phyloP scores from a whole-genome alignment of 306 rosid genomes.

The Begonia peltatifolia region DNA sequence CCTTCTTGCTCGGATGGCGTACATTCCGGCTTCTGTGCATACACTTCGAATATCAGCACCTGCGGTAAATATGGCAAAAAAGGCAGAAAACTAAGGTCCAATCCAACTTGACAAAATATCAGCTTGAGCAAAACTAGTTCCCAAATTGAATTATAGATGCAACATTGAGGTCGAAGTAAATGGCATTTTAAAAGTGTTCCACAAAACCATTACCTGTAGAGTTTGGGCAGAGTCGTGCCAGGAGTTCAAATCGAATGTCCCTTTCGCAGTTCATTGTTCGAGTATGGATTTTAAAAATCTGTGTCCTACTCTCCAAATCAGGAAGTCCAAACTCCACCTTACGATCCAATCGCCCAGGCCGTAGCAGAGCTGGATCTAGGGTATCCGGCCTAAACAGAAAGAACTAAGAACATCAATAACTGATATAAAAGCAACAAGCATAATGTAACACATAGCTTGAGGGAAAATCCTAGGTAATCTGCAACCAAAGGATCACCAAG shows the following conservation, averaged over 20 bases:
- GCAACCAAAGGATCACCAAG: not conserved
- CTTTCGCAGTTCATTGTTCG: constrained; percentile 98
- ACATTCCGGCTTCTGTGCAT: constrained; percentile 99
- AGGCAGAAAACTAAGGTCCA: not conserved
- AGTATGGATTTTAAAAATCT: constrained; percentile 93
- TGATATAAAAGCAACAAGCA: not conserved
- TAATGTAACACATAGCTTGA: not conserved
- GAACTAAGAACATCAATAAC: not conserved
- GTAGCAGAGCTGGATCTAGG: constrained; percentile 83
- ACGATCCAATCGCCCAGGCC: constrained; percentile 94
- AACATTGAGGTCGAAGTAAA: not conserved
- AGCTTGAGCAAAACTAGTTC: too few relatives aligned
- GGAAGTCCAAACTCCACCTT: constrained; percentile 99
- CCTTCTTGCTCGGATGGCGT: constrained; percentile 93
- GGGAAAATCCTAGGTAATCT: not conserved
- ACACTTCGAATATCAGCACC: constrained; percentile 98
- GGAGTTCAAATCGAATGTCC: constrained; percentile 80
- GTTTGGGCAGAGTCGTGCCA: constrained; percentile 95
- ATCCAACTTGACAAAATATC: not conserved
- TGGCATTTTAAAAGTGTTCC: not conserved
- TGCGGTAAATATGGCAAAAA: constrained; percentile 8
- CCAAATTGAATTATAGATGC: not conserved
- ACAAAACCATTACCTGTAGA: constrained; percentile 56
- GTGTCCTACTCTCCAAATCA: constrained; percentile 91
- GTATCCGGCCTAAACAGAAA: constrained; percentile 70